These are phyloP conservation scores for Fusarium siculi DNA, from an alignment of 2,329 filamentous ascomycete genomes.

Conservation along the genomic window DNA sequence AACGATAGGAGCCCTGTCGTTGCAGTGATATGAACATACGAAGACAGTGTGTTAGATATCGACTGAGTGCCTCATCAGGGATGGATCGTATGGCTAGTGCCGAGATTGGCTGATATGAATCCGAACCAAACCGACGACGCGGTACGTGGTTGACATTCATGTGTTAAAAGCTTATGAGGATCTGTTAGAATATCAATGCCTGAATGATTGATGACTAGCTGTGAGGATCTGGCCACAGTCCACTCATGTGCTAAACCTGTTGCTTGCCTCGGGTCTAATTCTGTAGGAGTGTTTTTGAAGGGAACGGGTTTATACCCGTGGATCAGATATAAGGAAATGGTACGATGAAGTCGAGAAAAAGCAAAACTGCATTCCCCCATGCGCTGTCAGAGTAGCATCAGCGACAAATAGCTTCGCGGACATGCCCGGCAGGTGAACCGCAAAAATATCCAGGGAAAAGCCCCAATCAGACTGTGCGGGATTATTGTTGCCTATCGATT, in stretches of 20 bases:
- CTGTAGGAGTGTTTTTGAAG: background rate
- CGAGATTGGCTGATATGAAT: constrained; percentile 13
- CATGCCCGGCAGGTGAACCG: constrained; percentile 31
- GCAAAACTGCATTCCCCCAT: constrained; percentile 22
- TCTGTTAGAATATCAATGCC: background rate
- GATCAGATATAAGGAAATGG: constrained; percentile 26
- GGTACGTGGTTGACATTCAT: constrained; percentile 10
- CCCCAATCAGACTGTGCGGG: constrained; percentile 19
- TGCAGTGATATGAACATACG: constrained; percentile 8
- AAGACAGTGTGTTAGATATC: constrained; percentile 5
- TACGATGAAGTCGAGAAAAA: constrained; percentile 38
- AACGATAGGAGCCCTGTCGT: constrained; percentile 19
- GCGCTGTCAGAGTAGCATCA: constrained; percentile 13
- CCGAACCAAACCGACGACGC: constrained; percentile 4
- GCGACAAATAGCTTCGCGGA: constrained; percentile 17
- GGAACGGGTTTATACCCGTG: constrained; percentile 21
- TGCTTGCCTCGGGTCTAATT: constrained; percentile 17
- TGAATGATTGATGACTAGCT: constrained; percentile 9
- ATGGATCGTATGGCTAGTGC: constrained; percentile 15
- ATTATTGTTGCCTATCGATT: constrained; percentile 16
- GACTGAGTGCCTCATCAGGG: constrained; percentile 16
- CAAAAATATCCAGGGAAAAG: constrained; percentile 8
- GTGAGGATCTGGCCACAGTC: constrained; percentile 4
- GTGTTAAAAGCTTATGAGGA: constrained; percentile 17
- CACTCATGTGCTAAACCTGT: constrained; percentile 17